phyloP scores from a whole-genome alignment of 495 filamentous ascomycete species.

The Parathielavia hyrcaniae region DNA sequence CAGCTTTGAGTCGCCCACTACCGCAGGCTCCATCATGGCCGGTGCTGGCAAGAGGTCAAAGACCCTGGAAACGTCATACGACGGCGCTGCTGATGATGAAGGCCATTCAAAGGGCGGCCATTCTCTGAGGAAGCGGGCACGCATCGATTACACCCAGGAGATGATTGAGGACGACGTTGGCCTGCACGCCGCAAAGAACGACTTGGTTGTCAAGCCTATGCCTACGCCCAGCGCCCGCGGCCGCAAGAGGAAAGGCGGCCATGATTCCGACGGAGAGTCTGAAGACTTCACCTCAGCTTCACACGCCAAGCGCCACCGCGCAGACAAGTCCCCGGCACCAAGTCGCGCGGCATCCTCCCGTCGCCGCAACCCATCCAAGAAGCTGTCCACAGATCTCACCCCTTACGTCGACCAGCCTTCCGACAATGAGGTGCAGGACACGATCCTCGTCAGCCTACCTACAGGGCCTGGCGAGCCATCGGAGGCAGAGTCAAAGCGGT shows the following conservation, averaged over 20 bases:
- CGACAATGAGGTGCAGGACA: conserved; percentile 45
- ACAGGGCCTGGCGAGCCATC: conserved; percentile 20
- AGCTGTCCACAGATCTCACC: conserved; percentile 28
- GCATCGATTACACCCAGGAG: conserved; percentile 44
- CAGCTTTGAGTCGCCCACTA: conserved; percentile 29
- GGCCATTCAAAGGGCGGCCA: conserved; percentile 42
- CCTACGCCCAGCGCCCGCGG: conserved; percentile 23
- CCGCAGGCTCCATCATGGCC: conserved; percentile 27
- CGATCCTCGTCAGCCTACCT: conserved; percentile 43
- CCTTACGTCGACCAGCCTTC: conserved; percentile 30
- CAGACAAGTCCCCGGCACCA: conserved; percentile 31
- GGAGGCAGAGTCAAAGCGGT: conserved; percentile 26
- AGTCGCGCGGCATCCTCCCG: conserved; percentile 28
- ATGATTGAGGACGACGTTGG: conserved; percentile 34
- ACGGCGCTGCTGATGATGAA: conserved; percentile 30
- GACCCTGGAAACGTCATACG: conserved; percentile 31
- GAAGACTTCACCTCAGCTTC: conserved; percentile 18
- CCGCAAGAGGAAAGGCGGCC: conserved; percentile 31
- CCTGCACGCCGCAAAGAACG: conserved; percentile 1
- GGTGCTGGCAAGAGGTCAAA: conserved; percentile 32
- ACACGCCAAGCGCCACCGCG: conserved; percentile 22
- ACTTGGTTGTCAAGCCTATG: conserved; percentile 20
- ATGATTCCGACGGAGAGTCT: conserved; percentile 27
- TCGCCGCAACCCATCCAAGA: conserved; percentile 33
- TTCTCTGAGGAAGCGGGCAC: conserved; percentile 42